Evolutionary conservation across 202 grass and related monocot species (phyloP).

Genomic region (Cymbopogon flexuosus): DNA sequence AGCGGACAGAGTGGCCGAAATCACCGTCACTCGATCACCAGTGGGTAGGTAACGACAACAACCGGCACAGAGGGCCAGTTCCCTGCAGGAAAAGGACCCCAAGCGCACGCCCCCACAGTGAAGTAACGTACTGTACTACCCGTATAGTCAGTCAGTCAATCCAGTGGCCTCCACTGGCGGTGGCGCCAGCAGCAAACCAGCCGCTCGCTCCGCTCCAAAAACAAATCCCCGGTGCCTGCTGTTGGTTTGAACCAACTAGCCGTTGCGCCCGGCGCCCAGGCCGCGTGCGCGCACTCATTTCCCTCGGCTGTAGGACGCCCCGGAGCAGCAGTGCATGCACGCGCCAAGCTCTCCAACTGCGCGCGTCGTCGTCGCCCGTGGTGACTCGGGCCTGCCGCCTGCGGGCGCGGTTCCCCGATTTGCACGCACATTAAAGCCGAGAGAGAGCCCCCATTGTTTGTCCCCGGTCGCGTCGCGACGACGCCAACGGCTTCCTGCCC

Average conservation of each 20-base stretch:
- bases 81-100: neutral
- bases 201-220: neutral
- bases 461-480: neutral
- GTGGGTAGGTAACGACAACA: neutral
- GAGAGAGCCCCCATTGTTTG: neutral
- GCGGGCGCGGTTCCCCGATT: slow-evolving; percentile 13
- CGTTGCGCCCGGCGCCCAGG: slow-evolving; percentile 16
- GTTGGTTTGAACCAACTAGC: slow-evolving; percentile 14
- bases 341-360: no score
- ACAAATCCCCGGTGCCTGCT: neutral
- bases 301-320: neutral
- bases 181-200: neutral
- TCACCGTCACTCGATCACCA: neutral
- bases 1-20: neutral
- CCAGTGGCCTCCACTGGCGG: neutral
- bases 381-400: neutral
- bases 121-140: no score
- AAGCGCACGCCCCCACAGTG: no score
- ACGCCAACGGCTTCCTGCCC: neutral
- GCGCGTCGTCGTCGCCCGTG: neutral
- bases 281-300: neutral
- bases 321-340: no score
- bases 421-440: slow-evolving; percentile 4
- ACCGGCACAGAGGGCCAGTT: neutral
- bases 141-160: neutral